Evolutionary conservation across 2,329 filamentous ascomycete species (phyloP).

Genomic region (Sordariomycetes sp.): DNA sequence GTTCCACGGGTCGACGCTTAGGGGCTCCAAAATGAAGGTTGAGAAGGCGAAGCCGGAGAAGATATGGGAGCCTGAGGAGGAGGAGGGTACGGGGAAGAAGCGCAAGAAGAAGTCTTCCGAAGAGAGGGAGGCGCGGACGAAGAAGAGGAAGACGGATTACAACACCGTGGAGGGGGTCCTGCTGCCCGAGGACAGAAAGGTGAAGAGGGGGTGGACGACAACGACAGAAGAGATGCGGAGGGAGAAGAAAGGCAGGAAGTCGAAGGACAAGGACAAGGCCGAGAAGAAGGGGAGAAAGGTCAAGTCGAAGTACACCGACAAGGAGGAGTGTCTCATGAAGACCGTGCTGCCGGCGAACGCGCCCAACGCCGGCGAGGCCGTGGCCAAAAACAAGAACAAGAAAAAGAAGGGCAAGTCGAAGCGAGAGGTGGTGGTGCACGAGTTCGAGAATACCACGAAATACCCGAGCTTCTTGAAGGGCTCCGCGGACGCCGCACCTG

Average conservation of each 20-base stretch:
- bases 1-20: conserved; percentile 76
- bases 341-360: conserved; percentile 52
- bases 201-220: conserved; percentile 86
- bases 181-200: conserved; percentile 61
- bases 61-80: conserved; percentile 19
- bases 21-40: conserved; percentile 74
- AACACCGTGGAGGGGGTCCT: conserved; percentile 55
- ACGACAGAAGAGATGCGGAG: conserved; percentile 38
- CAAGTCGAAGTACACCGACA: conserved; percentile 71
- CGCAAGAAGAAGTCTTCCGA: conserved; percentile 28
- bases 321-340: conserved; percentile 76
- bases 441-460: conserved; percentile 78
- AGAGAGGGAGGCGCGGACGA: conserved; percentile 17
- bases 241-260: conserved; percentile 31
- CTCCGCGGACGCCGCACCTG: not conserved
- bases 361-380: conserved; percentile 28
- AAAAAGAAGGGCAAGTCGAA: conserved; percentile 40
- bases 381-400: conserved; percentile 39
- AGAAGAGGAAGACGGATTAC: conserved; percentile 40
- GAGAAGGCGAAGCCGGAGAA: conserved; percentile 62
- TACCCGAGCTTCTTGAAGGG: conserved; percentile 70
- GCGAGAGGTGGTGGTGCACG: conserved; percentile 63
- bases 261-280: conserved; percentile 36
- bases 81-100: conserved; percentile 21
- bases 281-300: conserved; percentile 44